Evolutionary conservation across 1,284 basidiomycete species (phyloP).

Genomic region (Rhodotorula sp.): DNA sequence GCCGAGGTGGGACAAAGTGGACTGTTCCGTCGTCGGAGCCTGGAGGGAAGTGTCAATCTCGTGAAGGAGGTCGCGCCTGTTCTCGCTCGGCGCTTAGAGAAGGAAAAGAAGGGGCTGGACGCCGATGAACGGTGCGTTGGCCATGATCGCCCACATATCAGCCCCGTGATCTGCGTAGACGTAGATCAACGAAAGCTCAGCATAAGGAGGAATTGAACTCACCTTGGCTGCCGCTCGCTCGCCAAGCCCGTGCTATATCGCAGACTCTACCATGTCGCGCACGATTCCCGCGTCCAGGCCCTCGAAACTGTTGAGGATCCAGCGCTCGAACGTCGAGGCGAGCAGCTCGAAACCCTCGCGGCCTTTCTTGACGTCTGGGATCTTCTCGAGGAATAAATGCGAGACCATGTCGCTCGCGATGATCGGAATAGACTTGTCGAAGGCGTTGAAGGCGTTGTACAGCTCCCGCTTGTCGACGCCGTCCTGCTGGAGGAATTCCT

Average conservation of each 20-base stretch:
- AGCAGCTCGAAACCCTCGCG: slow-evolving; percentile 42
- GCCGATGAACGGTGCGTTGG: slow-evolving; percentile 48
- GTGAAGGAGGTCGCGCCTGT: slow-evolving; percentile 43
- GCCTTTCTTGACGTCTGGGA: slow-evolving; percentile 24
- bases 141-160: slow-evolving; percentile 35
- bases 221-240: slow-evolving; percentile 36
- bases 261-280: slow-evolving; percentile 37
- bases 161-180: slow-evolving; percentile 4
- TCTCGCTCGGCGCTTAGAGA: slow-evolving; percentile 40
- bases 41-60: slow-evolving; percentile 44
- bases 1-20: slow-evolving; percentile 32
- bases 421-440: slow-evolving; percentile 48
- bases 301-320: slow-evolving; percentile 34
- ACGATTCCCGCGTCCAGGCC: slow-evolving; percentile 39
- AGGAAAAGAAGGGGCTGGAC: slow-evolving; percentile 47
- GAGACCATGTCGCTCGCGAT: slow-evolving; percentile 43
- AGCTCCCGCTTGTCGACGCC: slow-evolving; percentile 14
- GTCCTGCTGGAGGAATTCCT: background rate
- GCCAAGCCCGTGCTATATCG: slow-evolving; percentile 40
- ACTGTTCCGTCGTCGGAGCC: background rate
- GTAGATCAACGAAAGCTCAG: slow-evolving; percentile 6
- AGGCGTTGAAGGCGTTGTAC: slow-evolving; percentile 40
- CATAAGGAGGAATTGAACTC: background rate
- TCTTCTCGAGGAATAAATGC: slow-evolving; percentile 26
- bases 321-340: slow-evolving; percentile 43